These are phyloP conservation scores for Tulasnella sp. DNA, from an alignment of 768 basidiomycete species.

Conservation along the genomic window DNA sequence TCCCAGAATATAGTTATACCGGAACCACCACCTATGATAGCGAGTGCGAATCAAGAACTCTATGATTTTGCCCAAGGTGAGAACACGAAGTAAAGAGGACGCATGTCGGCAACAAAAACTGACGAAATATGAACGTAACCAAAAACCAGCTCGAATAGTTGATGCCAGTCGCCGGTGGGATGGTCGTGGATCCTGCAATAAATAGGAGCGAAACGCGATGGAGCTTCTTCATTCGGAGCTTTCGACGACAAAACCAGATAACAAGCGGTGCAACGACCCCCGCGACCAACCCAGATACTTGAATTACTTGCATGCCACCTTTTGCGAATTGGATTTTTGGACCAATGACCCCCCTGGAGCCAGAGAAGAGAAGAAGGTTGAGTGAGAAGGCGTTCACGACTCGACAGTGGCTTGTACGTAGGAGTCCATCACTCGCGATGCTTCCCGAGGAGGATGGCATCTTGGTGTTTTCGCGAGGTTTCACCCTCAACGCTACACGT, in stretches of 20 bases:
- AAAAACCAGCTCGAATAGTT: slow-evolving; percentile 40
- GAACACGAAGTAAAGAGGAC: too few species aligned
- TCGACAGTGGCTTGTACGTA: too few species aligned
- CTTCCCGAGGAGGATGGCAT: too few species aligned
- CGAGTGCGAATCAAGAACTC: slow-evolving; percentile 38
- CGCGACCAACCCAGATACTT: slow-evolving; percentile 34
- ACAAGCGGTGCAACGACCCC: slow-evolving; percentile 39
- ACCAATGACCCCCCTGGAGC: slow-evolving; percentile 39
- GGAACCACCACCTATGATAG: slow-evolving; percentile 42
- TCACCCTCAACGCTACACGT: slow-evolving; percentile 18
- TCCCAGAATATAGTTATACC: slow-evolving; percentile 43
- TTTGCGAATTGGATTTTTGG: slow-evolving; percentile 36
- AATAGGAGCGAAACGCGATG: slow-evolving; percentile 37
- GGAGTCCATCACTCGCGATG: too few species aligned
- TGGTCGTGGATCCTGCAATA: slow-evolving; percentile 34
- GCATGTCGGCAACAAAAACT: too few species aligned
- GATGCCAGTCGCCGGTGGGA: slow-evolving; percentile 41
- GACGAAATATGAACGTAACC: slow-evolving; percentile 40
- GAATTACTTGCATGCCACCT: slow-evolving; percentile 33
- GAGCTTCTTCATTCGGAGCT: slow-evolving; percentile 31
- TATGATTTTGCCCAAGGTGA: slow-evolving; percentile 12
- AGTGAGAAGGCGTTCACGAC: too few species aligned
- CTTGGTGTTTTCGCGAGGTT: too few species aligned
- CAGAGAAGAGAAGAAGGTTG: not conserved
- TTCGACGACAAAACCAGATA: slow-evolving; percentile 34